These are phyloP conservation scores for Candida freyschussii DNA, from an alignment of 1,139 yeast genomes.

Conservation along the genomic window DNA sequence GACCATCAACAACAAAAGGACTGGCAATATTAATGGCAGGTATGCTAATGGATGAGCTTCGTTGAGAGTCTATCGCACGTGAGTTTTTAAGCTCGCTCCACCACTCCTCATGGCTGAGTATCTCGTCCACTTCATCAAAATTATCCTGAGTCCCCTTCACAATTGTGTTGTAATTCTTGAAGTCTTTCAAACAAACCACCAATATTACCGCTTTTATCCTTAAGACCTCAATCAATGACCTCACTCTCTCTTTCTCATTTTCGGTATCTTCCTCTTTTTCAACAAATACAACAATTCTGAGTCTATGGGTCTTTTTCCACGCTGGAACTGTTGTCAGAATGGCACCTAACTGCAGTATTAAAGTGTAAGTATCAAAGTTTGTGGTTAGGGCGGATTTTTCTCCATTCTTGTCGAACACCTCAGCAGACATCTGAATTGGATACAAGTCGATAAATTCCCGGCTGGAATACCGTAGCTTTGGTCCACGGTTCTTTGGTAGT, in stretches of 20 bases:
- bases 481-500: constrained; percentile 41
- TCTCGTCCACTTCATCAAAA: constrained; percentile 31
- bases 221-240: constrained; percentile 60
- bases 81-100: constrained; percentile 65
- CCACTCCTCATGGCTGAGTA: constrained; percentile 44
- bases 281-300: constrained; percentile 86
- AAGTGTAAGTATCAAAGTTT: constrained; percentile 90
- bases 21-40: constrained; percentile 20
- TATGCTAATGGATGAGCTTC: constrained; percentile 15
- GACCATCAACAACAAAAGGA: constrained; percentile 20
- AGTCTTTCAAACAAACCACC: constrained; percentile 64
- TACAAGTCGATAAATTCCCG: constrained; percentile 74
- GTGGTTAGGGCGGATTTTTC: constrained; percentile 68
- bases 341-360: constrained; percentile 89
- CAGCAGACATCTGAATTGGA: constrained; percentile 95
- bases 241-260: constrained; percentile 62
- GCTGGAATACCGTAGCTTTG: constrained; percentile 21
- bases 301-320: constrained; percentile 71
- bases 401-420: constrained; percentile 60
- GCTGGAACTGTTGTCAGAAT: constrained; percentile 87
- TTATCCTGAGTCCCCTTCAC: constrained; percentile 52
- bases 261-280: constrained; percentile 65
- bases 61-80: constrained; percentile 13
- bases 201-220: constrained; percentile 77
- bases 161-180: constrained; percentile 67